Base-by-base conservation (phyloP, 2,329 filamentous ascomycete species). In the Sarocladium strictum region DNA sequence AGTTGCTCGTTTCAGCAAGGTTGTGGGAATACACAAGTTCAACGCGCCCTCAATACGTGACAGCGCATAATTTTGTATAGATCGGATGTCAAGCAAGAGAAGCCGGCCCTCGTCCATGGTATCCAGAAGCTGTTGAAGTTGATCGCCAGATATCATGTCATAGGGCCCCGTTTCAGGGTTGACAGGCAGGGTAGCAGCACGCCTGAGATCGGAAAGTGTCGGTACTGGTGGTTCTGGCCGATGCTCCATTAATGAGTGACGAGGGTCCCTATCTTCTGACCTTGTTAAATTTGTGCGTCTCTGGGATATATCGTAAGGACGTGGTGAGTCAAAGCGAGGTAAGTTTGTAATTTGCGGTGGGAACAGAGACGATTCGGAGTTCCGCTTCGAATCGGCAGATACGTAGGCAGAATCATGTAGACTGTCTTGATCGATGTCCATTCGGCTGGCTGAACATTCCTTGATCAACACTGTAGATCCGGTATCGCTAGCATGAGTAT, bases 21-120 rank as follows among this genome's bases (percentile, higher is more conserved):
- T 97, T 0, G 94, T 97, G 0, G 94, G 94, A 57, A 97, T 96
- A 65, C 94, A 97, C 4, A 99, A 76, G 65, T 95, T 97, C 29
- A 99, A 72, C 0, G 93, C 90, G n/a, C 86, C 86, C 51, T 78
- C 74, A 54, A 97, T 88, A 27, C 89, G 84, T 21, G 88, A 85
- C 45, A 82, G 78, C 1, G 85, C 80, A 65, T 87, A 97, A 60
- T 93, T 90, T 19, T 91, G 90, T 26, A 86, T 89, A 0, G 95
- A 91, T 37, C 94, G 84, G 21, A 97, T 80, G 67, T 99, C 94
- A 3, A 99, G 74, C 1, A 97, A 67, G 29, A 99, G 73, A 1
- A 89, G 60, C 1, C 75, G 72, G 7, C 69, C 63, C 9, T 70
- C 63, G 2, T 64, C 61, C 2, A 69, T 60, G 2, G 63, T 65